These are phyloP conservation scores for Cetraspora pellucida DNA, from an alignment of 192 early-diverging fungal genomes.

Conservation along the genomic window DNA sequence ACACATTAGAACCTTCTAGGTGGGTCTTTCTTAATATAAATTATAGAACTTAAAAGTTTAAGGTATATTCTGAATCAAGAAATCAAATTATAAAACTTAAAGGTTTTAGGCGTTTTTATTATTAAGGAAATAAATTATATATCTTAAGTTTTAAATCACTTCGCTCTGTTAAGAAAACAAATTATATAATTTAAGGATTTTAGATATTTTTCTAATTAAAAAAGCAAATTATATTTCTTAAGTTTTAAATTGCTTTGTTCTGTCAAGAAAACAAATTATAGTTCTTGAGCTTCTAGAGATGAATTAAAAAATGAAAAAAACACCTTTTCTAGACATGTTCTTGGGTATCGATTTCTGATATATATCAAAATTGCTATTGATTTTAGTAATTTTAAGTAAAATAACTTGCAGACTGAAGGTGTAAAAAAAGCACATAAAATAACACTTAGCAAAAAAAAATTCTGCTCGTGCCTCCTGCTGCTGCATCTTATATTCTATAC, in stretches of 20 bases:
- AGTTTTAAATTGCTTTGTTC: not conserved
- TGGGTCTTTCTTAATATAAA: too few relatives aligned
- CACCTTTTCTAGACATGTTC: conserved; percentile 24
- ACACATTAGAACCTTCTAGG: not conserved
- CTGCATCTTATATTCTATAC: too few relatives aligned
- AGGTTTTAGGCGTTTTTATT: not conserved
- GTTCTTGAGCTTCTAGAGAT: conserved; percentile 12
- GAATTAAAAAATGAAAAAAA: not conserved
- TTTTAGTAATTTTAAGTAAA: not conserved
- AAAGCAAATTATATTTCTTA: conserved; percentile 24
- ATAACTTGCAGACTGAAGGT: conserved; percentile 19
- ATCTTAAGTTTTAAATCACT: not conserved
- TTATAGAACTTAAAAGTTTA: not conserved
- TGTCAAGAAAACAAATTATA: conserved; percentile 28
- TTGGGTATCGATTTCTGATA: conserved; percentile 26
- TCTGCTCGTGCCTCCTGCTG: conserved; percentile 19
- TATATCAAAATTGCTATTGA: conserved; percentile 27
- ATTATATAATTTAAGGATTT: conserved; percentile 15
- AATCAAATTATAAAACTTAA: conserved; percentile 17
- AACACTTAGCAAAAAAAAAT: conserved; percentile 2
- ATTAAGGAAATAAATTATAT: conserved; percentile 14
- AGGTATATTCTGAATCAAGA: not conserved
- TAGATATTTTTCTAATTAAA: conserved; percentile 19
- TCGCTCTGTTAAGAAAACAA: not conserved
- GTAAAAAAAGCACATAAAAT: not conserved